These are phyloP conservation scores for Gaillardinia entomophila DNA, from an alignment of 805 yeast species.

Conservation along the genomic window DNA sequence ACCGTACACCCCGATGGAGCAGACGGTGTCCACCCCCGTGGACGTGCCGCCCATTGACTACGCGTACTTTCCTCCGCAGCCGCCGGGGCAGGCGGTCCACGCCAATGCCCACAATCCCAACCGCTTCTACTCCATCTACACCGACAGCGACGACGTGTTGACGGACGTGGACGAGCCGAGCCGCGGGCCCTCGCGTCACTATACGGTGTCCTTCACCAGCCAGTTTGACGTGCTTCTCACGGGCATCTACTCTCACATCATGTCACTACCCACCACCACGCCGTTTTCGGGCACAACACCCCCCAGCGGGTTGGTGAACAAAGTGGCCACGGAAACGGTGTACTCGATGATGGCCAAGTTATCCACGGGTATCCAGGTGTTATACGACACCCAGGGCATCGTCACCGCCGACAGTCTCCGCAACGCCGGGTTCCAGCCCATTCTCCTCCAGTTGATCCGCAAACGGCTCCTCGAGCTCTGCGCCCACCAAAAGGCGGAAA, in stretches of 20 bases:
- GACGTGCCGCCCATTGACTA: conserved; percentile 16
- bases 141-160: conserved; percentile 37
- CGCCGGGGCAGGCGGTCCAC: conserved; percentile 15
- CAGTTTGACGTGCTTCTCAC: conserved; percentile 32
- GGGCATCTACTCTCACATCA: conserved; percentile 26
- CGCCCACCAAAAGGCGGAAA: conserved; percentile 11
- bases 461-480: conserved; percentile 38
- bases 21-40: conserved; percentile 35
- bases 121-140: conserved; percentile 10
- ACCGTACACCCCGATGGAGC: conserved; percentile 43
- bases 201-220: conserved; percentile 29
- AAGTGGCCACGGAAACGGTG: conserved; percentile 39
- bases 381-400: conserved; percentile 28
- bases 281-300: conserved; percentile 39
- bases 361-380: conserved; percentile 6
- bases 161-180: conserved; percentile 32
- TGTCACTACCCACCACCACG: conserved; percentile 39
- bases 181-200: conserved; percentile 16
- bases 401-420: conserved; percentile 25
- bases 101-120: conserved; percentile 24
- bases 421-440: conserved; percentile 29
- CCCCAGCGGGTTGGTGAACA: conserved; percentile 39
- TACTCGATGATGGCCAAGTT: conserved; percentile 14
- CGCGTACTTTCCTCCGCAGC: conserved; percentile 7
- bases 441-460: conserved; percentile 35